Evolutionary conservation across 345 rosid genomes (phyloP).

Genomic region (Melaleuca quinquenervia): DNA sequence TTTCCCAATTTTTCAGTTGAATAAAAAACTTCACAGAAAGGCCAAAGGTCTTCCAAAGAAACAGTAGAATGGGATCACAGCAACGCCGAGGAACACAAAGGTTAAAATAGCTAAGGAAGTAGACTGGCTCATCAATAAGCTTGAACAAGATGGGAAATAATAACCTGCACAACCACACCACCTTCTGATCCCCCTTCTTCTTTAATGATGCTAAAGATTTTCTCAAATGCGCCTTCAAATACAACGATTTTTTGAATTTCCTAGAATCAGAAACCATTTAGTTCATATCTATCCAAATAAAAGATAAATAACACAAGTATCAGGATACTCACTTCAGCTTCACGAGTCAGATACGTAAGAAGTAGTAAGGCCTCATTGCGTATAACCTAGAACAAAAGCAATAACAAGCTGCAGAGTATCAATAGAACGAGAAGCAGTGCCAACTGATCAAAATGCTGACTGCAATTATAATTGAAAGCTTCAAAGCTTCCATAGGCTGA

Average conservation of each 20-base stretch:
- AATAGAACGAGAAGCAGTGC: neutral
- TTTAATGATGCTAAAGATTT: constrained; percentile 78
- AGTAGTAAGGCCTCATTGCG: constrained; percentile 92
- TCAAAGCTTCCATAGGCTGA: neutral
- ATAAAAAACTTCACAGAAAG: neutral
- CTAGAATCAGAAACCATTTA: constrained; percentile 15
- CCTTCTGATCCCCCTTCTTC: constrained; percentile 99
- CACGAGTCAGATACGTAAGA: constrained; percentile 91
- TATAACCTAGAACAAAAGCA: constrained; percentile 55
- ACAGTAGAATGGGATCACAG: neutral
- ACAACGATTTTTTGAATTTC: constrained; percentile 98
- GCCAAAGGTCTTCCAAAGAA: neutral
- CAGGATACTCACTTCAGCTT: constrained; percentile 63
- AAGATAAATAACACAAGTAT: neutral
- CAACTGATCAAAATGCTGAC: neutral
- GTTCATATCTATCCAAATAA: neutral
- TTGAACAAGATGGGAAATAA: neutral
- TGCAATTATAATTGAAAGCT: neutral
- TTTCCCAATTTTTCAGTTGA: neutral
- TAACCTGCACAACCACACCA: constrained; percentile 98
- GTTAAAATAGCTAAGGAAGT: neutral
- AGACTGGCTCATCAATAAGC: neutral
- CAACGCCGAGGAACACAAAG: neutral
- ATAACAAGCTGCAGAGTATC: neutral
- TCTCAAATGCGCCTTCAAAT: constrained; percentile 97